phyloP scores from a whole-genome alignment of 371 early-diverging fungal species.

The Blyttiomyces sp. region DNA sequence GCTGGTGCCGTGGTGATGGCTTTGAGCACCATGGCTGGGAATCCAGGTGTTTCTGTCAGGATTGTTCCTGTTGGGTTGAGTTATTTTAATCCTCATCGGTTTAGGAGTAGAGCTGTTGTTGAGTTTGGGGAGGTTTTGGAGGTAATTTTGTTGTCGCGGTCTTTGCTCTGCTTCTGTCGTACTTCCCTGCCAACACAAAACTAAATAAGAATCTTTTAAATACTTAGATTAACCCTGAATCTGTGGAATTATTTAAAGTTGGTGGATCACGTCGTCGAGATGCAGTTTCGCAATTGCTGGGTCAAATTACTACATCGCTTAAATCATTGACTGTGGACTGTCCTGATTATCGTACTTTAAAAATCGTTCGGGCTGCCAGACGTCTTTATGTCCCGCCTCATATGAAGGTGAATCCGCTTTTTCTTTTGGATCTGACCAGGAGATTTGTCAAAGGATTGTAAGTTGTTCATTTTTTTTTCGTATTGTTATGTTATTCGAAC shows the following conservation, averaged over 20 bases:
- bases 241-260: constrained; percentile 73
- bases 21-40: constrained; percentile 86
- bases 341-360: constrained; percentile 83
- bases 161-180: too few species aligned
- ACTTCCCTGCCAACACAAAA: too few species aligned
- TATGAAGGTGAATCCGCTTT: constrained; percentile 75
- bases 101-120: constrained; percentile 93
- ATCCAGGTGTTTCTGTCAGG: constrained; percentile 83
- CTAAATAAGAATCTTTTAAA: too few species aligned
- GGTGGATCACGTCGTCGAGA: constrained; percentile 81
- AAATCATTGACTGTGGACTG: constrained; percentile 86
- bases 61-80: constrained; percentile 88
- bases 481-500: too few species aligned
- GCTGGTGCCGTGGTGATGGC: constrained; percentile 76
- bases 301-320: constrained; percentile 70
- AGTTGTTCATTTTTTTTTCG: too few species aligned
- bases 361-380: constrained; percentile 90
- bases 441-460: constrained; percentile 64
- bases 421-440: constrained; percentile 85
- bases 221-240: constrained; percentile 64
- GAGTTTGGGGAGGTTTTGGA: constrained; percentile 90
- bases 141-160: too few species aligned
- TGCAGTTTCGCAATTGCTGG: constrained; percentile 74
- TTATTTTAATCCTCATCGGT: constrained; percentile 68
- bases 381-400: constrained; percentile 88